Evolutionary conservation across 345 rosid species (phyloP).

Genomic region (Noccaea caerulescens): DNA sequence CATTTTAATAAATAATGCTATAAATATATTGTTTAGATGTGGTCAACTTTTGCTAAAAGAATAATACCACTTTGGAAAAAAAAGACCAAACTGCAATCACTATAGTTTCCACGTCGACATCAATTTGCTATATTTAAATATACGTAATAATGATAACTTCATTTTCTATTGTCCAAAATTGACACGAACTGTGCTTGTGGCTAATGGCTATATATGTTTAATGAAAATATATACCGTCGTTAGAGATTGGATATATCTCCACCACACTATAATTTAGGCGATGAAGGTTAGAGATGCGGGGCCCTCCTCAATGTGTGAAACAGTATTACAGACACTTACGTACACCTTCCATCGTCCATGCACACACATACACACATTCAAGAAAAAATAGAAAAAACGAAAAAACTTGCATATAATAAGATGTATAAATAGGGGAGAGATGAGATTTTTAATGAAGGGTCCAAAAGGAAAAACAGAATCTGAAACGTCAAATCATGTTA

Average conservation of each 20-base stretch:
- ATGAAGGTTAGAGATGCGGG: slow-evolving; percentile 34
- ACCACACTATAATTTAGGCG: background rate
- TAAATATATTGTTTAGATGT: slow-evolving; percentile 7
- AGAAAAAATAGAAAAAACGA: background rate
- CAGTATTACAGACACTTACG: slow-evolving; percentile 45
- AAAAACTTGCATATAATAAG: slow-evolving; percentile 12
- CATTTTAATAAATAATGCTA: background rate
- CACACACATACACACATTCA: slow-evolving; percentile 14
- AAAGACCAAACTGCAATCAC: slow-evolving; percentile 31
- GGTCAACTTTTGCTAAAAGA: slow-evolving; percentile 35
- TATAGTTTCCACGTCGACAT: slow-evolving; percentile 34
- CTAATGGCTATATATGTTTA: slow-evolving; percentile 4
- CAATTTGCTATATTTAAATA: slow-evolving; percentile 28
- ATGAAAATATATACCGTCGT: background rate
- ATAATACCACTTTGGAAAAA: slow-evolving; percentile 36
- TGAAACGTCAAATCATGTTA: slow-evolving; percentile 90
- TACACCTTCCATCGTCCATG: slow-evolving; percentile 44
- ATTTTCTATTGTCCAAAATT: slow-evolving; percentile 9
- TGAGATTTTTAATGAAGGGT: slow-evolving; percentile 32
- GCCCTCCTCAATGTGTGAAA: slow-evolving; percentile 7
- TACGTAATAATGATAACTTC: slow-evolving; percentile 5
- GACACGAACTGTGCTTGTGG: slow-evolving; percentile 19
- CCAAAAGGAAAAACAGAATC: slow-evolving; percentile 68
- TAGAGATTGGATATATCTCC: background rate
- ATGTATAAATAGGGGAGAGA: background rate